Percentiles rank a stretch among this genome's conserved stretches.
Conservation (phyloP, 1,284 basidiomycete species). For the Ceratobasidium sp. region DNA sequence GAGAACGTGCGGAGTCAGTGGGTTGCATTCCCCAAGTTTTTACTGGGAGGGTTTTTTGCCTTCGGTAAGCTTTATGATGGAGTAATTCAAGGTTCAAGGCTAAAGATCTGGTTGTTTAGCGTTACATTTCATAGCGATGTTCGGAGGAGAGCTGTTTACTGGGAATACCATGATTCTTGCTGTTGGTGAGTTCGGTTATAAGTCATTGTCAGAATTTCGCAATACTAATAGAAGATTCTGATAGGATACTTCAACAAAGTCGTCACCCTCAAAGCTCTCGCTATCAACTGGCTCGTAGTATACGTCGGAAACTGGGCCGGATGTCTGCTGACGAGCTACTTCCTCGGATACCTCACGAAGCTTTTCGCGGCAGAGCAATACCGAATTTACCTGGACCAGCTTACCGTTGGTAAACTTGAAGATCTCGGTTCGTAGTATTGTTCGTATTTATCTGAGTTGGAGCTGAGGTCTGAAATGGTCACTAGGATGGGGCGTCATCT, state of each 20-base stretch:
- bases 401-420: conserved; percentile 16
- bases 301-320: conserved; percentile 45
- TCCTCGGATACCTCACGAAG: conserved; percentile 45
- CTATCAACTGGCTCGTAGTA: conserved; percentile 44
- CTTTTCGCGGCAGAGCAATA: conserved; percentile 41
- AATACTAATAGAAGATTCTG: neutral
- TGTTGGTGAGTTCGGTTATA: conserved; percentile 41
- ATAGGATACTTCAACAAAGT: too few relatives aligned
- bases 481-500: conserved; percentile 45
- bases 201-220: neutral
- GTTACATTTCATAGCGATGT: conserved; percentile 42
- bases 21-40: neutral
- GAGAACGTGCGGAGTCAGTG: conserved; percentile 36
- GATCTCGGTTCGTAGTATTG: too few relatives aligned
- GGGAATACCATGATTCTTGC: conserved; percentile 46
- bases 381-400: neutral
- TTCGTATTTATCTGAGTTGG: neutral
- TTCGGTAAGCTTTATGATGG: neutral
- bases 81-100: conserved; percentile 41
- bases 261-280: too few relatives aligned
- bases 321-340: conserved; percentile 45
- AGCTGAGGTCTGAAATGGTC: conserved; percentile 8
- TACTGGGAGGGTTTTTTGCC: neutral
- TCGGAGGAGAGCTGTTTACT: conserved; percentile 47
- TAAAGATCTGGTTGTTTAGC: conserved; percentile 42